Evolutionary conservation across 2,329 filamentous ascomycete genomes (phyloP), one percentile per base, ranked within the genome.

Genomic region (Pseudogymnoascus sp.): DNA sequence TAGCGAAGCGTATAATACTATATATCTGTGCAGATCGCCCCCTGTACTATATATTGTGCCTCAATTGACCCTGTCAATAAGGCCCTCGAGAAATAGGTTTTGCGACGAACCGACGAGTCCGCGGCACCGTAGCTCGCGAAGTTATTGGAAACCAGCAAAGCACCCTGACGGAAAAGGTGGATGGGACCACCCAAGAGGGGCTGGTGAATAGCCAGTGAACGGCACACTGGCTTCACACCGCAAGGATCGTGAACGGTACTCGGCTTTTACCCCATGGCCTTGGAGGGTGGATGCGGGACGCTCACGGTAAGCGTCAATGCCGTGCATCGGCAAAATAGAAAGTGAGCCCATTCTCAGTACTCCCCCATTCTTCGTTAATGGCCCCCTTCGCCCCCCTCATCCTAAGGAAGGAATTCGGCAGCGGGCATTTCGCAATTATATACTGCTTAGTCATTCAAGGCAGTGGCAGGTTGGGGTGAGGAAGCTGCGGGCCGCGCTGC

Each of bases 261-360:
- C 48, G 48, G 48, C 5, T 17, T 51, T 51, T 31, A 12, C 27
- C 44, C 44, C 48, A 55, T 27, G 33, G 29, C 44, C 48, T 33
- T 27, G 33, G 29, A 41, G 27, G n/a, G 48, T 29, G 48, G 29
- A 55, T 27, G 29, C 27, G 27, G 44, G 44, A 55, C 29, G 4
- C 27, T 55, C 48, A 55, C 29, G 48, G 48, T 55, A 55, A 55
- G 27, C 48, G 48, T 33, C 48, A 55, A 55, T 55, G n/a, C 48
- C 48, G 48, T 31, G 48, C 48, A 55, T 55, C 48, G 48, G 48
- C 48, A 55, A 55, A 55, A 55, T 55, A 55, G 27, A 55, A 55
- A 55, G 48, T 31, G 48, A 55, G 48, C 12, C 48, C 27, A 55
- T 33, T 17, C n/a, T 33, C n/a, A 29, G 13, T 4, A n/a, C 44